These are phyloP conservation scores for Colletotrichum horii DNA, from an alignment of 2,329 filamentous ascomycete genomes.

Conservation along the genomic window DNA sequence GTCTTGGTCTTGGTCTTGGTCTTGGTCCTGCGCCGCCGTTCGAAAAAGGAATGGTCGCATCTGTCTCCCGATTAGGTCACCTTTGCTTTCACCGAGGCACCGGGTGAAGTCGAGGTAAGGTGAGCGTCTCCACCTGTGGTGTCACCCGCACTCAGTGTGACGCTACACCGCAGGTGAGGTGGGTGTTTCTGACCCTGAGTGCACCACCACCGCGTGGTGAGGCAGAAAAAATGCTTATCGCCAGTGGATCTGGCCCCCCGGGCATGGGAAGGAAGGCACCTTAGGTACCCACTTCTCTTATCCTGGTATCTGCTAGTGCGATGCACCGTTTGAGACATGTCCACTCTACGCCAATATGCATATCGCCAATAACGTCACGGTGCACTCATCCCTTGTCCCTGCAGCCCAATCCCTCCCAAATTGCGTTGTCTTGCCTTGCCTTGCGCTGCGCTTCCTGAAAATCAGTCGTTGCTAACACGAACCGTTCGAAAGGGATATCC, in stretches of 20 bases:
- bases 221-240: neutral
- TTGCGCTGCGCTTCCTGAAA: neutral
- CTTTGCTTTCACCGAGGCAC: neutral
- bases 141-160: neutral
- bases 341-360: neutral
- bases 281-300: neutral
- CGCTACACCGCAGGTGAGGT: neutral
- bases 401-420: neutral
- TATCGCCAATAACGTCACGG: neutral
- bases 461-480: neutral
- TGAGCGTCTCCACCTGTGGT: neutral
- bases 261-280: neutral
- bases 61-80: slow-evolving; percentile 5
- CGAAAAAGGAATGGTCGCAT: slow-evolving; percentile 12
- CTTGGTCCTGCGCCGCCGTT: neutral
- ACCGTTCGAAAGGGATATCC: neutral
- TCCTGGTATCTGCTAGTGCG: neutral
- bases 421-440: neutral
- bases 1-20: neutral
- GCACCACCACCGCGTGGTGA: neutral
- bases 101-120: neutral
- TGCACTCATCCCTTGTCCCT: slow-evolving; percentile 2
- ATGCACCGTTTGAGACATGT: neutral
- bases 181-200: neutral
- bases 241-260: neutral